Conservation (phyloP, 306 rosid species). For the Casuarina equisetifolia region DNA sequence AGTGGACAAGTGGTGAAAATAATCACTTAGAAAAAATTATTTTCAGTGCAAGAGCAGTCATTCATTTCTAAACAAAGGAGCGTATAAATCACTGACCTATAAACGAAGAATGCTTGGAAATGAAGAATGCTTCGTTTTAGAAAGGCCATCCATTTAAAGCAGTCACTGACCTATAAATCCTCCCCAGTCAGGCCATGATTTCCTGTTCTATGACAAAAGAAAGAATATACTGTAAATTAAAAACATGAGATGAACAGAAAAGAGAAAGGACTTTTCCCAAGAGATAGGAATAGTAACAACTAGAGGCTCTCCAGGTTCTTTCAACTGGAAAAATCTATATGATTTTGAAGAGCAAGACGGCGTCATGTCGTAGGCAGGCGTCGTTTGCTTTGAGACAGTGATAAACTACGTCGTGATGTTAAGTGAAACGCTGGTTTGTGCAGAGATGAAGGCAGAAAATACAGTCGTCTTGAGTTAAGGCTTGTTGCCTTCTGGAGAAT, state of each 20-base stretch:
- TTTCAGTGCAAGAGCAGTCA: too few relatives aligned
- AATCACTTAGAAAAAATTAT: background rate
- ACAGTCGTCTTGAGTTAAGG: too few relatives aligned
- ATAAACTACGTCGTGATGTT: too few relatives aligned
- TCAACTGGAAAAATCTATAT: conserved; percentile 64
- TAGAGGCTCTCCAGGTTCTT: conserved; percentile 80
- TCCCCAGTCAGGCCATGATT: background rate
- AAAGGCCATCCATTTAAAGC: background rate
- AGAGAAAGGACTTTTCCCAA: conserved; percentile 50
- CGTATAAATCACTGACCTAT: too few relatives aligned
- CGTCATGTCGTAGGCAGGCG: too few relatives aligned
- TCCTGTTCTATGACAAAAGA: background rate
- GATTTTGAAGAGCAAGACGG: conserved; percentile 24
- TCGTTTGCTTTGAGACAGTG: too few relatives aligned
- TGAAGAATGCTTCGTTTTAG: background rate
- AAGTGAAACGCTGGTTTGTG: too few relatives aligned
- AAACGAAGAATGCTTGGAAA: too few relatives aligned
- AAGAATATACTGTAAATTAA: conserved; percentile 2
- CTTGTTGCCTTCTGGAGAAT: too few relatives aligned
- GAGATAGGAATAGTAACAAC: conserved; percentile 76
- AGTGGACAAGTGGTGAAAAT: too few relatives aligned
- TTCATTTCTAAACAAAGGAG: background rate
- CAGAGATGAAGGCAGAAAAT: too few relatives aligned
- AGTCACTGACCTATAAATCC: background rate
- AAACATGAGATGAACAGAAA: conserved; percentile 12